phyloP scores from a whole-genome alignment of 192 early-diverging fungal genomes.

The Pilobolus umbonatus region DNA sequence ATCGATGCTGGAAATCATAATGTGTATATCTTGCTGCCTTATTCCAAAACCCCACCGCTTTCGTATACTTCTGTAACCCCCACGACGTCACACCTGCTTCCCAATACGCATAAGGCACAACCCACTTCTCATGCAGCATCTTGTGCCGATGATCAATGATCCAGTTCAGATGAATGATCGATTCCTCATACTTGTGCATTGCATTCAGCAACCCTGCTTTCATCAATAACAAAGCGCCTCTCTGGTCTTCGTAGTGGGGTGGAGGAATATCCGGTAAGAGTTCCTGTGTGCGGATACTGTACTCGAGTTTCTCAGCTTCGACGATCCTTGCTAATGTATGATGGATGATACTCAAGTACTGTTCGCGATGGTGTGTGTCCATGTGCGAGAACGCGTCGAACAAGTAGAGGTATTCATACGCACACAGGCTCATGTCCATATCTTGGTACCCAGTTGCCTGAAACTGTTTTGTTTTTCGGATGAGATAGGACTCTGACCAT shows the following conservation, averaged over 20 bases:
- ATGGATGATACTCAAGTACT: conserved; percentile 24
- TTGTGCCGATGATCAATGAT: conserved; percentile 41
- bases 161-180: conserved; percentile 42
- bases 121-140: conserved; percentile 42
- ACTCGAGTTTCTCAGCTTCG: conserved; percentile 32
- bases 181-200: conserved; percentile 37
- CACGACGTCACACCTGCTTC: conserved; percentile 47
- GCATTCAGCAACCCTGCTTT: conserved; percentile 46
- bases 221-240: conserved; percentile 41
- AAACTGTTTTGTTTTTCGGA: conserved; percentile 42
- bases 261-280: conserved; percentile 26
- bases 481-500: conserved; percentile 42
- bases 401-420: conserved; percentile 45
- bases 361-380: conserved; percentile 26
- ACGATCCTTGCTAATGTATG: conserved; percentile 19
- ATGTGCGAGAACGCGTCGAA: conserved; percentile 49
- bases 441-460: conserved; percentile 37
- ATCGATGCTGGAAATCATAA: conserved; percentile 49
- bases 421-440: conserved; percentile 37
- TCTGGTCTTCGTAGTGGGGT: conserved; percentile 34
- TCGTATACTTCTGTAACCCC: conserved; percentile 32
- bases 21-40: conserved; percentile 36
- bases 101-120: conserved; percentile 51
- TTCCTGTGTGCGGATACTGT: conserved; percentile 28
- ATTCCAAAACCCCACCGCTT: conserved; percentile 41